Conservation (phyloP, 1,284 basidiomycete genomes). For the Microbotryomycetes sp. region DNA sequence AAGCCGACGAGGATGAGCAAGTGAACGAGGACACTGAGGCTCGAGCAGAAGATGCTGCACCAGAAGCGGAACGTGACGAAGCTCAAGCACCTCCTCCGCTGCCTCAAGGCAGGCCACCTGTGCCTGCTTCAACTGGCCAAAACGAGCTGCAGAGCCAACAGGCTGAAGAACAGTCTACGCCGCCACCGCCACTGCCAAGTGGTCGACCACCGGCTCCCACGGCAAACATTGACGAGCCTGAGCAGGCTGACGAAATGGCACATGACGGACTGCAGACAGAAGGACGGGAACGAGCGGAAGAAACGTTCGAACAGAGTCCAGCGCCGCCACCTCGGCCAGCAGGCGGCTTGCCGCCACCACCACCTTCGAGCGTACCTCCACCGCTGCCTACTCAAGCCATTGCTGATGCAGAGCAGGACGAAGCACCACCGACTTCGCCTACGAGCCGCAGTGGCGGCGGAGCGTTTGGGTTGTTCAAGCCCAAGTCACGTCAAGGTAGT, state of each 20-base stretch:
- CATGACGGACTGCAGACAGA: not conserved
- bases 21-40: not conserved
- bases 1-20: not conserved
- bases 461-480: not conserved
- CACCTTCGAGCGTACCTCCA: not conserved
- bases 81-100: constrained; percentile 36
- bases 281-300: not conserved
- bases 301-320: not conserved
- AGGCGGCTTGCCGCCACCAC: not conserved
- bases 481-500: not conserved
- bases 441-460: not conserved
- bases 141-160: not conserved
- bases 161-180: not conserved
- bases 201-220: not conserved
- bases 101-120: constrained; percentile 16
- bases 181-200: not conserved
- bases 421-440: not conserved
- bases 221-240: not conserved
- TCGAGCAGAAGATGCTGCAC: not conserved
- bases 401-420: no score
- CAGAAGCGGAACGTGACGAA: constrained; percentile 49
- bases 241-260: not conserved
- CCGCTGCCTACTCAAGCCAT: not conserved
- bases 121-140: not conserved
- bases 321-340: not conserved